A percentile compares a stretch with the other conserved stretches of the same genome.
Evolutionary conservation across 495 filamentous ascomycete genomes (phyloP).

Genomic region (Parathielavia appendiculata): DNA sequence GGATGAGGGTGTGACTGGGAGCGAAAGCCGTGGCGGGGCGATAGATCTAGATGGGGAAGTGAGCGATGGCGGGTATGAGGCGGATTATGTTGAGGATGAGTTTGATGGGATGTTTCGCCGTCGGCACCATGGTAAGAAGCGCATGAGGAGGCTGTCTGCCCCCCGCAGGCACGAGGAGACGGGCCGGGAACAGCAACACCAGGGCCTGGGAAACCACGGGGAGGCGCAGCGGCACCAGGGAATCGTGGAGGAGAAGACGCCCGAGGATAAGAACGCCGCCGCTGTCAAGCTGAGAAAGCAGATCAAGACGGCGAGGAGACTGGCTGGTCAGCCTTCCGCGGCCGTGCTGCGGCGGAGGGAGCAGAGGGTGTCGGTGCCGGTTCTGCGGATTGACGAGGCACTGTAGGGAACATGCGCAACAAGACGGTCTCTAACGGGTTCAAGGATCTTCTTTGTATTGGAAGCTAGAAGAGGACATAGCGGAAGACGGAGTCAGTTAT

Average conservation of each 20-base stretch:
- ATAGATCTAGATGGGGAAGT: background rate
- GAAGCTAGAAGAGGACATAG: background rate
- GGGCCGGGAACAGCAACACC: background rate
- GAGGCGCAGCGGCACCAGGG: background rate
- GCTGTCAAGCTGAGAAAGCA: slow-evolving; percentile 33
- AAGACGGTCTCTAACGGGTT: background rate
- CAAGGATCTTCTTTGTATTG: background rate
- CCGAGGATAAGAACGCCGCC: slow-evolving; percentile 20
- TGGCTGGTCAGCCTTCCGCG: slow-evolving; percentile 3
- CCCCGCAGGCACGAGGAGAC: background rate
- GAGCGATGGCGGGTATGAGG: slow-evolving; percentile 3
- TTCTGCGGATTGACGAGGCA: background rate
- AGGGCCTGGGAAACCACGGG: slow-evolving; percentile 1
- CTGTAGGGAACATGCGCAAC: background rate
- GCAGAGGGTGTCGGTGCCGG: slow-evolving; percentile 1
- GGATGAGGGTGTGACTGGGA: background rate
- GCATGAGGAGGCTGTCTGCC: background rate
- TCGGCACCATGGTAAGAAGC: background rate
- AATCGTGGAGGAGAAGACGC: slow-evolving; percentile 16
- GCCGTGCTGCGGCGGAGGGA: slow-evolving; percentile 3
- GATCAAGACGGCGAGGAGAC: slow-evolving; percentile 21
- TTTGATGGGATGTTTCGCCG: background rate
- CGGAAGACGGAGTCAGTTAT: background rate
- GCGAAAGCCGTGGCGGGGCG: background rate
- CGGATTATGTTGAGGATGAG: slow-evolving; percentile 3